Conservation (phyloP, 2,329 filamentous ascomycete genomes). For the Biscogniauxia mediterranea region DNA sequence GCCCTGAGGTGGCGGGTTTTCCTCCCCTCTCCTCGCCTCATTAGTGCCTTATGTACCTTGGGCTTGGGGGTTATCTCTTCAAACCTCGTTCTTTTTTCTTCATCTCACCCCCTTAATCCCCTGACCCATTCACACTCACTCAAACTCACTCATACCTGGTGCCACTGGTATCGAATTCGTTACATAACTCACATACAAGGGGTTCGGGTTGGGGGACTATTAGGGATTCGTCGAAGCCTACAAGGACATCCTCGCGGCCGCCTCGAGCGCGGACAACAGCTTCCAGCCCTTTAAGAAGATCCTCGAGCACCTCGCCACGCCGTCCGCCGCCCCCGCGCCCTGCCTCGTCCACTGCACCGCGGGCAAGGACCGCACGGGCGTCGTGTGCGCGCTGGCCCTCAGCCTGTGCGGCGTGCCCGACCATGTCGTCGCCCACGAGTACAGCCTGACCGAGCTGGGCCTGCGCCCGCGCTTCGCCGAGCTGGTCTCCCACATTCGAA, state of each 20-base stretch:
- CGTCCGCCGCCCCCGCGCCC: constrained; percentile 42
- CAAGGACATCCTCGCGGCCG: constrained; percentile 56
- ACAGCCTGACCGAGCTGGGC: constrained; percentile 58
- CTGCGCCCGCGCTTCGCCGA: constrained; percentile 37
- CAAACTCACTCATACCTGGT: neutral
- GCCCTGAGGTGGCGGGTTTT: no score
- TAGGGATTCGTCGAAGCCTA: constrained; percentile 65
- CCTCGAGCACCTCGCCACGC: constrained; percentile 53
- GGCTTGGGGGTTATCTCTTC: neutral
- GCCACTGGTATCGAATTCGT: no score
- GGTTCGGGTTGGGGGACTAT: no score
- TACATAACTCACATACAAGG: constrained; percentile 8
- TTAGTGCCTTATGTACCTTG: no score
- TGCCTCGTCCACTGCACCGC: constrained; percentile 63
- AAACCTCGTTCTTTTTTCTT: no score
- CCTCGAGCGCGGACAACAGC: constrained; percentile 40
- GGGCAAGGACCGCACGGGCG: constrained; percentile 68
- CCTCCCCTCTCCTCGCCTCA: no score
- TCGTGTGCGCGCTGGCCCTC: constrained; percentile 60
- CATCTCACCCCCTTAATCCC: neutral
- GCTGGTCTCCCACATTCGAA: constrained; percentile 44
- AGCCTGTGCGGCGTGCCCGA: constrained; percentile 56
- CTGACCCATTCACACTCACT: no score
- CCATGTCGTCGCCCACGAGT: constrained; percentile 56
- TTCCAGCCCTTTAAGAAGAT: constrained; percentile 55